Evolutionary conservation across 768 basidiomycete species (phyloP), one percentile per base, ranked within the genome.

Genomic region (Mycena rebaudengoi): DNA sequence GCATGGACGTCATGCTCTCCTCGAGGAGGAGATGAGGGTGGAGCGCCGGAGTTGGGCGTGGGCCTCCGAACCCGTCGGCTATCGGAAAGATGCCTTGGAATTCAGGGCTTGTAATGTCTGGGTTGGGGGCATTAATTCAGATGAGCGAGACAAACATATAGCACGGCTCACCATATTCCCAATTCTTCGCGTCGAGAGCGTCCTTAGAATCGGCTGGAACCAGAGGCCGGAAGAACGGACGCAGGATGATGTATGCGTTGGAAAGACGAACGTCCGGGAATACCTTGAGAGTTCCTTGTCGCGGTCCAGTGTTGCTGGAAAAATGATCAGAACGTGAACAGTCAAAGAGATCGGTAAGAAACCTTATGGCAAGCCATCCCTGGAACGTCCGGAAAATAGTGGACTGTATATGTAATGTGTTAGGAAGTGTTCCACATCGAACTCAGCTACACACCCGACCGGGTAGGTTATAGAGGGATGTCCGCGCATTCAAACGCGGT

Each of bases 191-290:
- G 51, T 82, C 73, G 14, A 81, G 69, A 13, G 78, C 75, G 14
- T 80, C 77, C 12, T 74, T 66, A 7, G 78, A 76, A 39, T 73
- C 72, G 14, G 67, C 60, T 1, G 74, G 67, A 18, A 81, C 80
- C 3, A 75, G 74, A 0, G 82, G 83, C n/a, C 78, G 74, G 79
- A 90, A 89, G 82, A 90, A 90, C 0, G 89, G 89, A 21, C 89
- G 82, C 2, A 90, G 80, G 41, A 89, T 85, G 57, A 79, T 77
- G 72, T 90, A 90, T 0, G 87, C 83, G 53, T 88, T 89, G 23
- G 84, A 83, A 13, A 89, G 74, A 25, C 76, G 69, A 32, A 90
- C 76, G 62, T 85, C 79, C 3, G 89, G 87, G 70, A 84, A 88
- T 33, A 89, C 85, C 58, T 82, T 80, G 12, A 87, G 76, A 2